These are phyloP conservation scores for Fraxinus albicans DNA, from an alignment of 305 asterid species.

Conservation along the genomic window DNA sequence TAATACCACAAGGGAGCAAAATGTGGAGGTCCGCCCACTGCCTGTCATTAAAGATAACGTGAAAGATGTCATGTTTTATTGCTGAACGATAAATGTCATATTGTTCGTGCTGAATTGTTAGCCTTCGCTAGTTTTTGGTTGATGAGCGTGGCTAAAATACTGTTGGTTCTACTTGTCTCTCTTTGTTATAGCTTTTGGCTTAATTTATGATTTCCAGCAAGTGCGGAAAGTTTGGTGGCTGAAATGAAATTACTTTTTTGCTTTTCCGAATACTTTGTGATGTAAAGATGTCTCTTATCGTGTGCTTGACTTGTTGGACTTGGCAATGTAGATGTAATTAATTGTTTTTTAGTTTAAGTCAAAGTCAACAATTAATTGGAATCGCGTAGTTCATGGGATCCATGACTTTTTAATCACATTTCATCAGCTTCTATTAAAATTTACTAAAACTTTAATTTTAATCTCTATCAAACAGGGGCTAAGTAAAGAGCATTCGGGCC, in stretches of 20 bases:
- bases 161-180: background rate
- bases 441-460: no score
- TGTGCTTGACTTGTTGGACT: background rate
- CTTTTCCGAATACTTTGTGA: background rate
- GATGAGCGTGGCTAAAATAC: background rate
- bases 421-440: no score
- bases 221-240: background rate
- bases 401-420: no score
- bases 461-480: no score
- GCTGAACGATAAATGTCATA: conserved; percentile 27
- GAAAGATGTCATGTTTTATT: conserved; percentile 74
- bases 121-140: background rate
- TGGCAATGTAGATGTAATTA: background rate
- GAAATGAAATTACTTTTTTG: background rate
- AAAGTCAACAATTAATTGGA: no score
- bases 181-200: background rate
- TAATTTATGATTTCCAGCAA: background rate
- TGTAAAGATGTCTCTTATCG: background rate
- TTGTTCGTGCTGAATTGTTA: background rate
- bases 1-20: conserved; percentile 43
- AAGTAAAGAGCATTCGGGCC: no score
- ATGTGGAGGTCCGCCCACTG: conserved; percentile 27
- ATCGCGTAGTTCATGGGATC: no score
- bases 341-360: no score
- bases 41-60: conserved; percentile 56